These are phyloP conservation scores for Aureobasidium sp. DNA, from an alignment of 2,329 filamentous ascomycete species.

Conservation along the genomic window DNA sequence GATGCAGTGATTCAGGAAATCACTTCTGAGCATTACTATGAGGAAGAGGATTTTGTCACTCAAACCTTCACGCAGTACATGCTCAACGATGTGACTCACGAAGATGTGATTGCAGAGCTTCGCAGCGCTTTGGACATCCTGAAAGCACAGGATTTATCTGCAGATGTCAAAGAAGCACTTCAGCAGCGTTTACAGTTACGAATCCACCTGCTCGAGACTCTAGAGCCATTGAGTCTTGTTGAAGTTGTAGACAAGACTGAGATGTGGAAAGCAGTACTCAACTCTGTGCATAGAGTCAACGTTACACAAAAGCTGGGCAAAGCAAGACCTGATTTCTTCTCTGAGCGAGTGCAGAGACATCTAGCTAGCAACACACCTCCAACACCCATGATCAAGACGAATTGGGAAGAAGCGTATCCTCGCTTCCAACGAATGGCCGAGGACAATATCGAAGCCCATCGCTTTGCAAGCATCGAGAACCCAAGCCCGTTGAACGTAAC, in stretches of 20 bases:
- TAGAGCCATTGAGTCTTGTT: background rate
- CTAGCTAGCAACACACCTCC: slow-evolving; percentile 91
- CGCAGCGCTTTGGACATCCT: slow-evolving; percentile 50
- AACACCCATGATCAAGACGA: slow-evolving; percentile 74
- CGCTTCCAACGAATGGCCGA: slow-evolving; percentile 64
- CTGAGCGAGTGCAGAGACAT: slow-evolving; percentile 80
- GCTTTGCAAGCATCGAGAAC: slow-evolving; percentile 11
- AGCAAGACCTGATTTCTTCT: slow-evolving; percentile 72
- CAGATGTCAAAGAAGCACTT: slow-evolving; percentile 22
- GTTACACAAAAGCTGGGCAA: slow-evolving; percentile 44
- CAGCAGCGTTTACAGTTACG: slow-evolving; percentile 57
- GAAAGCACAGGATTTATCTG: slow-evolving; percentile 7
- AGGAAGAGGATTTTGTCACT: slow-evolving; percentile 97
- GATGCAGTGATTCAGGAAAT: slow-evolving; percentile 71
- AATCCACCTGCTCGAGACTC: slow-evolving; percentile 27
- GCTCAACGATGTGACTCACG: slow-evolving; percentile 55
- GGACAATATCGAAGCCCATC: slow-evolving; percentile 56
- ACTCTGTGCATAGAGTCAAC: slow-evolving; percentile 22
- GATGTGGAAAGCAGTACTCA: slow-evolving; percentile 20
- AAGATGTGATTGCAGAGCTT: slow-evolving; percentile 50
- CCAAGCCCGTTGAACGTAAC: slow-evolving; percentile 15
- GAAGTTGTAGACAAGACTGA: slow-evolving; percentile 10
- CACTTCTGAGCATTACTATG: slow-evolving; percentile 79
- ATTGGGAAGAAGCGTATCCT: slow-evolving; percentile 62
- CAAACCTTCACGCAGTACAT: slow-evolving; percentile 80